Conservation (phyloP, 179 eudicot genomes). For the Beta corolliflora region DNA sequence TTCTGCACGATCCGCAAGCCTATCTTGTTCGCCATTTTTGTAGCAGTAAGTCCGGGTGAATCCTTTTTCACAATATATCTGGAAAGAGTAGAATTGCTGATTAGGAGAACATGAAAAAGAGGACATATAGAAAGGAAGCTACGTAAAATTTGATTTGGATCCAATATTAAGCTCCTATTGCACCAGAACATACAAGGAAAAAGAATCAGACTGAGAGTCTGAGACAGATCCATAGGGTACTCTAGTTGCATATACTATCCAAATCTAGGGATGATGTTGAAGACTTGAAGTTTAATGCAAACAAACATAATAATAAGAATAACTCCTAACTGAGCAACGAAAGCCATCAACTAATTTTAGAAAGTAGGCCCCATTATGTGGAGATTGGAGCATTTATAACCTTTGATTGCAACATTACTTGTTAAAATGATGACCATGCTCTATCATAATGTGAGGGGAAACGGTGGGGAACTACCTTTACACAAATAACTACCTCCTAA, state of each 20-base stretch:
- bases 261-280: not conserved
- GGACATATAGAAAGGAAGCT: not conserved
- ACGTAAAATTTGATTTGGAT: not conserved
- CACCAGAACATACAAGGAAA: not conserved
- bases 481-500: too few relatives aligned
- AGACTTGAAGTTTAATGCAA: not conserved
- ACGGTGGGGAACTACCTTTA: not conserved
- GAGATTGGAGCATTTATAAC: not conserved
- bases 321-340: not conserved
- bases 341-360: not conserved
- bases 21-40: constrained; percentile 86
- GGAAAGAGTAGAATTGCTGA: constrained; percentile 21
- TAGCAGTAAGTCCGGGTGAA: constrained; percentile 79
- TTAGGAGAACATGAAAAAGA: not conserved
- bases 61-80: constrained; percentile 85
- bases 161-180: not conserved
- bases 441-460: not conserved
- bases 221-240: not conserved
- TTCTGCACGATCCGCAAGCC: constrained; percentile 94
- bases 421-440: not conserved
- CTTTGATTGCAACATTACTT: not conserved
- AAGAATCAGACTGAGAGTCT: not conserved
- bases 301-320: not conserved
- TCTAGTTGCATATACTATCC: not conserved
- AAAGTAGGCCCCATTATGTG: not conserved